phyloP scores from a whole-genome alignment of 331 rosid genomes.

The Quercus lobata region DNA sequence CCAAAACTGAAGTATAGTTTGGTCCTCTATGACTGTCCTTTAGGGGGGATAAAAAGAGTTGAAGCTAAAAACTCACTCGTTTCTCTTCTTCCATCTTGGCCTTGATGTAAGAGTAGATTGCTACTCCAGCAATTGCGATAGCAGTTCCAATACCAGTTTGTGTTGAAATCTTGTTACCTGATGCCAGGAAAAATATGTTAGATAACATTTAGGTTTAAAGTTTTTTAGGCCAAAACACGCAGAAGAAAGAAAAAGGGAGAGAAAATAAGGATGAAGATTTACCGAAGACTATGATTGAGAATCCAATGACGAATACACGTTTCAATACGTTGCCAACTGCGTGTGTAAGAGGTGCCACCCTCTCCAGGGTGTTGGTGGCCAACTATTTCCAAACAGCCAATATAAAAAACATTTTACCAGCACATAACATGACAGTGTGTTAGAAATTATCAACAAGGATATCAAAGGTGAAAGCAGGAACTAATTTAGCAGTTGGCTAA shows the following conservation, averaged over 20 bases:
- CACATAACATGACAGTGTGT: neutral
- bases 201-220: neutral
- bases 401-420: conserved; percentile 5
- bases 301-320: conserved; percentile 95
- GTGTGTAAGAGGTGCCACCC: conserved; percentile 97
- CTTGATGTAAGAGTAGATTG: conserved; percentile 78
- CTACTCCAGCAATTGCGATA: conserved; percentile 95
- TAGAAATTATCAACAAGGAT: neutral
- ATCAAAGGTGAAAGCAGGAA: neutral
- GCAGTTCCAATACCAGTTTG: conserved; percentile 91
- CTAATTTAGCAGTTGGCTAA: neutral
- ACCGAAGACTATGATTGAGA: conserved; percentile 80
- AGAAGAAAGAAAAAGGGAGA: conserved; percentile 8
- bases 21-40: neutral
- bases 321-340: conserved; percentile 96
- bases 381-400: conserved; percentile 38
- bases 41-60: neutral
- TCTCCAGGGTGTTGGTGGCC: conserved; percentile 93
- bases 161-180: conserved; percentile 93
- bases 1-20: neutral
- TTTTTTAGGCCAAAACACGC: neutral
- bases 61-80: conserved; percentile 54
- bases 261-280: conserved; percentile 8
- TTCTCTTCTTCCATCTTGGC: conserved; percentile 93
- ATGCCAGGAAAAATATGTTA: conserved; percentile 7